Base-by-base conservation (phyloP, 2,329 filamentous ascomycete species). In the Periglandula ipomoeae region DNA sequence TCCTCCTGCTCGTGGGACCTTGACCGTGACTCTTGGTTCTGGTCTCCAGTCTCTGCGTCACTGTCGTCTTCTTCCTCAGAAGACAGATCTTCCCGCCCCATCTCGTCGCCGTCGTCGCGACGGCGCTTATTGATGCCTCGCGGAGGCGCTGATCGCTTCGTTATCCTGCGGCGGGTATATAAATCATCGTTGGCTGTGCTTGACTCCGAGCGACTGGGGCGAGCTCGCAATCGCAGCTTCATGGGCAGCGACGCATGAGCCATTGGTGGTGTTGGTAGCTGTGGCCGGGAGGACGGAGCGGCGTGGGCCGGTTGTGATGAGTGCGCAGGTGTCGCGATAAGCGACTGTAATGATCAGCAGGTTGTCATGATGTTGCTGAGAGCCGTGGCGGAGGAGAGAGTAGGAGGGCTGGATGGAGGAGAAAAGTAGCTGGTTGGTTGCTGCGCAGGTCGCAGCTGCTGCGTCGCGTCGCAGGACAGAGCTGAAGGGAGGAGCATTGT, bases 401-500 rank as follows among this genome's bases (percentile, higher is more conserved):
- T 66, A 5, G 75, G 73, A 47, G 78, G 76, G 62, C 76, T 76
- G 56, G 78, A 70, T 48, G 79, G 79, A 44, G 80, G 80, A 46
- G 79, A 82, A 53, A 75, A 72, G 62, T 81, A 74, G 59, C 77
- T 69, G 40, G 72, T 40, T 61, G 26, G 70, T 32, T 46, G 59
- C 54, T 73, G 71, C 53, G 70, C 72, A 42, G 69, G 65, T 65
- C 55, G 55, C 32, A 55, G 48, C 49, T 68, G 59, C 50, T 71
- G 73, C 68, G 74, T 72, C 59, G 72, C 62, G 61, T 81, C 78
- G 74, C 78, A 81, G 26, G 74, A 67, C 40, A 82, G 63, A 32
- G 78, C 75, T 26, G 78, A 81, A 19, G 78, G 78, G 53, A 81
- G 72, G 50, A 82, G 65, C 79, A 82, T 82, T n/a, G 13, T 46